Evolutionary conservation across 2,329 filamentous ascomycete species (phyloP).

Genomic region (Verticillium zaregamsianum): DNA sequence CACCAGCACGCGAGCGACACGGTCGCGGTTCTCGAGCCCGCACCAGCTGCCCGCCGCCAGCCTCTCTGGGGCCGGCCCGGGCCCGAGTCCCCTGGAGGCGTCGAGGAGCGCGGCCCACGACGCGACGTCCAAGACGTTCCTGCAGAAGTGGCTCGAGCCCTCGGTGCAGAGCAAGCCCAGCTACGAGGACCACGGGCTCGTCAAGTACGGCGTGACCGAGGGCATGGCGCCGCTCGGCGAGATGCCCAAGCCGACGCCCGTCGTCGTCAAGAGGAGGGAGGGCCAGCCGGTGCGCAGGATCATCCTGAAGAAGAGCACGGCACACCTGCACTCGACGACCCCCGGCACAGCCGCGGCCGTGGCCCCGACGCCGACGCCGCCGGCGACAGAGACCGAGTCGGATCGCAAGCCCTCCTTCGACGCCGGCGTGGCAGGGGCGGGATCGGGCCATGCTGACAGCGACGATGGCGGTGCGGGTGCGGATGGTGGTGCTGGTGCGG

Average conservation of each 20-base stretch:
- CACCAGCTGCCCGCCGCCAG: conserved; percentile 27
- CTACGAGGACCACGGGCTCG: conserved; percentile 73
- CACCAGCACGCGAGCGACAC: conserved; percentile 42
- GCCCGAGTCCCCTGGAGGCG: conserved; percentile 24
- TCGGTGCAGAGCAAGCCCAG: conserved; percentile 60
- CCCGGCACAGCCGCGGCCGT: too few relatives aligned
- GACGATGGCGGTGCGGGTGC: neutral
- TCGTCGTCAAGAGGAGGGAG: conserved; percentile 28
- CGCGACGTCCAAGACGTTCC: conserved; percentile 38
- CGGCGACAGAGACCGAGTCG: neutral
- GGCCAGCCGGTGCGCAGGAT: conserved; percentile 35
- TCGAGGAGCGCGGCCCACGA: conserved; percentile 29
- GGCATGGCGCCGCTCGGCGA: conserved; percentile 80
- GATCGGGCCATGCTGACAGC: neutral
- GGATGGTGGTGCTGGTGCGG: neutral
- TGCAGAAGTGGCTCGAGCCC: conserved; percentile 57
- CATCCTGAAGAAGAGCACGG: conserved; percentile 33
- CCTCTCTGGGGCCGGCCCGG: conserved; percentile 19
- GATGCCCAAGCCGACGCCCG: conserved; percentile 55
- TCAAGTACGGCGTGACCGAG: conserved; percentile 71
- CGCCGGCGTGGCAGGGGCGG: neutral
- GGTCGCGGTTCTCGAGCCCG: conserved; percentile 56
- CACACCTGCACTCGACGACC: conserved; percentile 16
- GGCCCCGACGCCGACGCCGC: neutral
- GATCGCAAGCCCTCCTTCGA: neutral